Percentiles rank a stretch among this genome's conserved stretches.
phyloP scores from a whole-genome alignment of 1,284 basidiomycete genomes.

The Trichosporon faecale region DNA sequence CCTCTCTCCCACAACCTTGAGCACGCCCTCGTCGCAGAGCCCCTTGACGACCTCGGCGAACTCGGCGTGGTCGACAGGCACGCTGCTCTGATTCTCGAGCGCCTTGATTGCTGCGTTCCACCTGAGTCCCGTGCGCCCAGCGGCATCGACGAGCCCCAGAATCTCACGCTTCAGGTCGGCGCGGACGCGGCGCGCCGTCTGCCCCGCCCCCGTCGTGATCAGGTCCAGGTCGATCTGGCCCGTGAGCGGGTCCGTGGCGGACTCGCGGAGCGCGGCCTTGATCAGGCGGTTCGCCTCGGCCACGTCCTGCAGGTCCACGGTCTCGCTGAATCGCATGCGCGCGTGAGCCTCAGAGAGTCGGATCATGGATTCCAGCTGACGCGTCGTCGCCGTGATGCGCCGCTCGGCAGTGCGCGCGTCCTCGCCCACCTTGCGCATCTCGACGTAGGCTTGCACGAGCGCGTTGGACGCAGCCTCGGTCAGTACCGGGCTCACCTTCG shows the following conservation, averaged over 20 bases:
- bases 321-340: slow-evolving; percentile 83
- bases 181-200: slow-evolving; percentile 73
- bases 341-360: slow-evolving; percentile 96
- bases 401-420: slow-evolving; percentile 84
- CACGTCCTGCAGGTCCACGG: slow-evolving; percentile 83
- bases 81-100: slow-evolving; percentile 72
- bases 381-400: slow-evolving; percentile 94
- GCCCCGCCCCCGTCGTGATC: slow-evolving; percentile 87
- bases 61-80: slow-evolving; percentile 71
- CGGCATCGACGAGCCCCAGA: slow-evolving; percentile 64
- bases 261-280: slow-evolving; percentile 90
- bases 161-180: slow-evolving; percentile 78
- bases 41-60: slow-evolving; percentile 76
- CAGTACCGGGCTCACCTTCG: slow-evolving; percentile 83
- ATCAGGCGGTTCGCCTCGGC: slow-evolving; percentile 87
- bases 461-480: slow-evolving; percentile 80
- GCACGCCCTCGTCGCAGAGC: slow-evolving; percentile 72
- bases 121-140: slow-evolving; percentile 63
- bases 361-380: slow-evolving; percentile 96
- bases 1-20: slow-evolving; percentile 80
- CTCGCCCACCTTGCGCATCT: slow-evolving; percentile 85
- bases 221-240: slow-evolving; percentile 90
- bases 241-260: slow-evolving; percentile 89
- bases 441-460: slow-evolving; percentile 85
- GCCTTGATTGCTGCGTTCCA: slow-evolving; percentile 74